phyloP scores from a whole-genome alignment of 148 eudicot species.

The Amaranthus hypochondriacus region DNA sequence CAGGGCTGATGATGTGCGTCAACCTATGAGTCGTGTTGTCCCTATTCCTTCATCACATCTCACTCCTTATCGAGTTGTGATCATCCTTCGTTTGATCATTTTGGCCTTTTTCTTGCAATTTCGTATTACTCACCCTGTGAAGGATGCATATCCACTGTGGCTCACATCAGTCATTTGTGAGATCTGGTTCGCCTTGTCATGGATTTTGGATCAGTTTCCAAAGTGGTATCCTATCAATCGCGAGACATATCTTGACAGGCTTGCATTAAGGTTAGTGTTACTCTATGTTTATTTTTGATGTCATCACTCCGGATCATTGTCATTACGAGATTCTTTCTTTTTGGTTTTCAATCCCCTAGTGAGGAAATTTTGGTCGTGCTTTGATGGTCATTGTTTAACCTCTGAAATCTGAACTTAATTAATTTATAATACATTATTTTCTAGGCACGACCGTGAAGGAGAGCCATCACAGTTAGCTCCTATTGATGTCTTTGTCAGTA shows the following conservation, averaged over 20 bases:
- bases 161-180: conserved; percentile 90
- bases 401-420: conserved; percentile 3
- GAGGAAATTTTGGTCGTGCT: not conserved
- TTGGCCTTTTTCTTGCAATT: conserved; percentile 90
- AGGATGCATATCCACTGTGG: conserved; percentile 95
- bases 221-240: conserved; percentile 95
- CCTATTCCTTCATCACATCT: conserved; percentile 77
- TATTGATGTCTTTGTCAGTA: conserved; percentile 90
- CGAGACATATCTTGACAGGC: conserved; percentile 94
- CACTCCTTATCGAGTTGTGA: conserved; percentile 86
- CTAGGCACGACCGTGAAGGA: conserved; percentile 89
- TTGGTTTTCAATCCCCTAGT: not conserved
- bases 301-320: not conserved
- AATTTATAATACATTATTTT: not conserved
- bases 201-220: conserved; percentile 99
- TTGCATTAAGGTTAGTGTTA: conserved; percentile 71
- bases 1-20: conserved; percentile 97
- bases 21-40: conserved; percentile 87
- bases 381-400: not conserved
- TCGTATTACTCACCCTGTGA: conserved; percentile 87
- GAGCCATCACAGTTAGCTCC: conserved; percentile 96
- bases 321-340: not conserved
- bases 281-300: not conserved
- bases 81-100: conserved; percentile 83
- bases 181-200: conserved; percentile 95